Conservation (phyloP, 768 basidiomycete genomes). For the Suillus lakei region DNA sequence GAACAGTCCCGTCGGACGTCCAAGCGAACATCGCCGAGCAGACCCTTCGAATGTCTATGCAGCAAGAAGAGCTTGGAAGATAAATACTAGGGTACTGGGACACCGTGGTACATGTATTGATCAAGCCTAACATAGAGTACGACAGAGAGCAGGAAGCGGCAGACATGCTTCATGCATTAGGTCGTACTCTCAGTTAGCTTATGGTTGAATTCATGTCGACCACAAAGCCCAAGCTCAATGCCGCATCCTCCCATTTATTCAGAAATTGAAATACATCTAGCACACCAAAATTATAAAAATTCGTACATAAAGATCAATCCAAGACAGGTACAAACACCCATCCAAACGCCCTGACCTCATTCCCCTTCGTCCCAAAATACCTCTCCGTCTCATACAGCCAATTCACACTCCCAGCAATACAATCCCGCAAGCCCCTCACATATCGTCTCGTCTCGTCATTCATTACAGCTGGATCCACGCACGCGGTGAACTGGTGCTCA, state of each 20-base stretch:
- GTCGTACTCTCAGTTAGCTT: no score
- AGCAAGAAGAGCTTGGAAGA: no score
- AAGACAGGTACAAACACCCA: conserved; percentile 57
- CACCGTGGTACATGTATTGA: no score
- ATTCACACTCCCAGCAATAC: conserved; percentile 57
- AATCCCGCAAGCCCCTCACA: conserved; percentile 55
- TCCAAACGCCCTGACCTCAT: conserved; percentile 60
- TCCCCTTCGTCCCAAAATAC: conserved; percentile 60
- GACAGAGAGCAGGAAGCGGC: no score
- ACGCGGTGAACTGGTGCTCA: conserved; percentile 25
- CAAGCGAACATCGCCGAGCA: no score
- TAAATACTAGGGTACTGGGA: no score
- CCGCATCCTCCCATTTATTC: not conserved
- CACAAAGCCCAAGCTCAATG: no score
- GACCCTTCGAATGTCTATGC: no score
- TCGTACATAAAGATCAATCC: not conserved
- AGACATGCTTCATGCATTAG: no score
- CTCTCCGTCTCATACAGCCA: conserved; percentile 69
- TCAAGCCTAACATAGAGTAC: no score
- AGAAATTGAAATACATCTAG: not conserved
- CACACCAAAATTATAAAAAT: not conserved
- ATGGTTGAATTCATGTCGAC: no score
- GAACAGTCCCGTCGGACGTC: no score
- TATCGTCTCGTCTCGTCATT: conserved; percentile 40
- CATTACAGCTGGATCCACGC: conserved; percentile 14